Evolutionary conservation across 1,284 basidiomycete species (phyloP).

Genomic region (Tremellales sp.): DNA sequence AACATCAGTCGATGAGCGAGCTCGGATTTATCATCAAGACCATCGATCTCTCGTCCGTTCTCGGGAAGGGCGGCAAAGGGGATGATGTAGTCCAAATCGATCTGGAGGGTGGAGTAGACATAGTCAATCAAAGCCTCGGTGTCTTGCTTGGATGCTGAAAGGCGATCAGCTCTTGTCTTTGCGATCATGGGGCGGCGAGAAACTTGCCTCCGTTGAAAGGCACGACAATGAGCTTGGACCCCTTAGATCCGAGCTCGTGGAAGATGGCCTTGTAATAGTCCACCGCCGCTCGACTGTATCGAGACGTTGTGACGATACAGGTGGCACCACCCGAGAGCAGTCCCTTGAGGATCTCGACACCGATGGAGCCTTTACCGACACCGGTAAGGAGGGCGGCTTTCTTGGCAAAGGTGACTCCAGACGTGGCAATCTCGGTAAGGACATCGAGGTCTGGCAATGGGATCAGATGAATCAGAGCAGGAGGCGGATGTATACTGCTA

Average conservation of each 20-base stretch:
- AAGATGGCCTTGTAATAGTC: constrained; percentile 99
- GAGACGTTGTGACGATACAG: constrained; percentile 94
- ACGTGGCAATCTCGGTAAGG: constrained; percentile 94
- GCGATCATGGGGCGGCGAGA: neutral
- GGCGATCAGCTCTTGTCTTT: constrained; percentile 4
- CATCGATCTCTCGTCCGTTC: constrained; percentile 96
- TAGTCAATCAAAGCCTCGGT: constrained; percentile 96
- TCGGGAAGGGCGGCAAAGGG: constrained; percentile 98
- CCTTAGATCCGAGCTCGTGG: constrained; percentile 90
- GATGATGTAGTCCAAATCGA: constrained; percentile 97
- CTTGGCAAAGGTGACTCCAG: constrained; percentile 96
- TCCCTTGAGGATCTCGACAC: constrained; percentile 95
- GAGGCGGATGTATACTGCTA: neutral
- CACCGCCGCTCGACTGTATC: constrained; percentile 87
- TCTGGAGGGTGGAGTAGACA: constrained; percentile 87
- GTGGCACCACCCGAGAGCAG: constrained; percentile 92
- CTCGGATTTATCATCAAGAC: constrained; percentile 94
- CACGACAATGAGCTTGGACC: constrained; percentile 92
- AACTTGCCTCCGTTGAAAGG: constrained; percentile 87
- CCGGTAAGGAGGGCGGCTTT: constrained; percentile 97
- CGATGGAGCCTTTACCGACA: constrained; percentile 96
- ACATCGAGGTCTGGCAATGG: constrained; percentile 69
- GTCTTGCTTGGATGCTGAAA: constrained; percentile 77
- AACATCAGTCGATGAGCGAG: constrained; percentile 97
- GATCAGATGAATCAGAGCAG: constrained; percentile 1